Evolutionary conservation across 2,329 filamentous ascomycete genomes (phyloP), one percentile per base, ranked within the genome.

Genomic region (Chrysosporium queenslandicum): DNA sequence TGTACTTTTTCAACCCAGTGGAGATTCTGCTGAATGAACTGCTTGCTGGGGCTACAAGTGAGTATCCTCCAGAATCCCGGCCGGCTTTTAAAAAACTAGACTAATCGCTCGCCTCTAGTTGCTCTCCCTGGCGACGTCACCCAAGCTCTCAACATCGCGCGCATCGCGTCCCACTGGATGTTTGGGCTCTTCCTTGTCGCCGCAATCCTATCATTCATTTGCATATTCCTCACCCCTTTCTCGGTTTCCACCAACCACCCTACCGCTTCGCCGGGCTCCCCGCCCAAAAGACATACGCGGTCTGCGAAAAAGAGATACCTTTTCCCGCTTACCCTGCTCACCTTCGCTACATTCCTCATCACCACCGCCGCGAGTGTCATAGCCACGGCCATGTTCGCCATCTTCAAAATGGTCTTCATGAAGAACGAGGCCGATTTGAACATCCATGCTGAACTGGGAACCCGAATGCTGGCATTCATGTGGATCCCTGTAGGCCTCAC

Each of bases 1-100:
- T 90, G 52, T 97, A 87, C 71, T 94, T 87, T 84, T 96, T 96
- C 73, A 88, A 96, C 66, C 90, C 90, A 0, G 84, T 95, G 39
- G 74, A 84, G 53, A 87, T 96, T 59, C 73, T 97, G 45, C 74
- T 88, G 57, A 80, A 79, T 60, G 85, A 95, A 70, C 76, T 97
- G 25, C 77, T 97, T 8, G 71, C 86, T 9, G 88, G 89, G 40
- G 88, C 89, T 20, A 86, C 82, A 32, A 89, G 79, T 81, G 72
- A 30, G 77, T 16, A 12, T 20, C 3, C 11, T 27, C 3, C 23
- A 4, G 2, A 12, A 8, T 21, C 39, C 11, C 2, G 40, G 23
- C 9, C 18, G 4, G n/a, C 4, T n/a, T 37, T n/a, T n/a, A n/a
- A 42, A 62, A 30, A 16, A 6, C 42, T 46, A 54, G 32, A 42